phyloP scores from a whole-genome alignment of 2,329 filamentous ascomycete genomes.

The Colletotrichum sp. region DNA sequence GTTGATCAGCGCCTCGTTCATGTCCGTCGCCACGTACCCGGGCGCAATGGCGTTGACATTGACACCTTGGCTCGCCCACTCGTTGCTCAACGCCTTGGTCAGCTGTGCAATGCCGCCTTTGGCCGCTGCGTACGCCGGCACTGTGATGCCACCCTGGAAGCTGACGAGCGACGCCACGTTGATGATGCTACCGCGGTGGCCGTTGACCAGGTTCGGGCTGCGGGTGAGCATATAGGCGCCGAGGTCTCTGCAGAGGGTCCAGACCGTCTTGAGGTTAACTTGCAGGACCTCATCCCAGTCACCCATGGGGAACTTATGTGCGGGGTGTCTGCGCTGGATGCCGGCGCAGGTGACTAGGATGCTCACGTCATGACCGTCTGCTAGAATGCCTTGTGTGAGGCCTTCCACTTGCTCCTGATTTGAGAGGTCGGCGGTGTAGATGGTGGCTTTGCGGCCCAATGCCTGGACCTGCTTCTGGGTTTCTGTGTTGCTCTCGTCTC shows the following conservation, averaged over 20 bases:
- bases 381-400: conserved; percentile 21
- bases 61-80: conserved; percentile 81
- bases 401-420: conserved; percentile 20
- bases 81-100: conserved; percentile 84
- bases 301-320: conserved; percentile 65
- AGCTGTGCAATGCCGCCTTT: conserved; percentile 87
- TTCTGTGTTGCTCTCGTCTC: conserved; percentile 24
- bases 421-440: conserved; percentile 27
- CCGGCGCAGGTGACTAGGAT: conserved; percentile 72
- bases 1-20: conserved; percentile 83
- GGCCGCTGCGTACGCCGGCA: conserved; percentile 84
- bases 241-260: conserved; percentile 77
- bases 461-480: conserved; percentile 22
- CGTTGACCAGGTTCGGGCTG: conserved; percentile 44
- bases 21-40: conserved; percentile 90
- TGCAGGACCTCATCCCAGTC: conserved; percentile 75
- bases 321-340: conserved; percentile 69
- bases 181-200: conserved; percentile 74
- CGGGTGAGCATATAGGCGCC: conserved; percentile 78
- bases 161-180: conserved; percentile 82
- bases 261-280: conserved; percentile 84
- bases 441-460: conserved; percentile 24
- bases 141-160: conserved; percentile 86
- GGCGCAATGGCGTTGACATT: conserved; percentile 89
- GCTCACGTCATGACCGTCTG: conserved; percentile 41